Evolutionary conservation across 2,329 filamentous ascomycete genomes (phyloP).

Genomic region (Scopulariopsis brevicaulis): DNA sequence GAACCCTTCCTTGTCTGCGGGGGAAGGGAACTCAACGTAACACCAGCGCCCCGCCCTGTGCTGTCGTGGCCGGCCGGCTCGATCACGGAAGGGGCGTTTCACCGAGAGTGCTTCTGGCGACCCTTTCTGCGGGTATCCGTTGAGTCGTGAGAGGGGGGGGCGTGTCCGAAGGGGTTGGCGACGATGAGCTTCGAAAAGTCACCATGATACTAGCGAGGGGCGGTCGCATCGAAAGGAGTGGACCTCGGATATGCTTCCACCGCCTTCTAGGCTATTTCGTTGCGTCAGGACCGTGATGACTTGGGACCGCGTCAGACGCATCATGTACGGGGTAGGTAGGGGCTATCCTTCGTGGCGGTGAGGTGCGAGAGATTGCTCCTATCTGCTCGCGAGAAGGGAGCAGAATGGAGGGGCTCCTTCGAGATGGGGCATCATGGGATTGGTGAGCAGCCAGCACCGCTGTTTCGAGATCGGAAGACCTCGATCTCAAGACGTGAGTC

Average conservation of each 20-base stretch:
- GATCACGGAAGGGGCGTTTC: neutral
- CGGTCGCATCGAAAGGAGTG: neutral
- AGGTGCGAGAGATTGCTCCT: neutral
- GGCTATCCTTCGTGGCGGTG: neutral
- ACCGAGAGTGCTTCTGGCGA: neutral
- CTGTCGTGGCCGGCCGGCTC: neutral
- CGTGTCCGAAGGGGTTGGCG: neutral
- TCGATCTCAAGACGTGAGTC: neutral
- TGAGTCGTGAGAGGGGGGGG: neutral
- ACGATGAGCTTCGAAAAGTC: neutral
- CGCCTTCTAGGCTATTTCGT: neutral
- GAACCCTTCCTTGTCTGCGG: neutral
- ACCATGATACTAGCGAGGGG: neutral
- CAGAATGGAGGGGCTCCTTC: neutral
- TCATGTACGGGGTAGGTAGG: neutral
- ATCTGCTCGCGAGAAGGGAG: neutral
- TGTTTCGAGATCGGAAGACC: neutral
- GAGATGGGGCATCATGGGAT: neutral
- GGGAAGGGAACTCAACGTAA: neutral
- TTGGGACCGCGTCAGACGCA: neutral
- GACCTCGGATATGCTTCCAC: neutral
- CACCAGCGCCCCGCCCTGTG: neutral
- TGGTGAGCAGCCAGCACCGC: neutral
- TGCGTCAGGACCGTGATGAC: neutral
- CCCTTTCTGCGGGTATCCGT: neutral